Evolutionary conservation across 192 early-diverging fungal genomes (phyloP).

Genomic region (Lobosporangium transversale): DNA sequence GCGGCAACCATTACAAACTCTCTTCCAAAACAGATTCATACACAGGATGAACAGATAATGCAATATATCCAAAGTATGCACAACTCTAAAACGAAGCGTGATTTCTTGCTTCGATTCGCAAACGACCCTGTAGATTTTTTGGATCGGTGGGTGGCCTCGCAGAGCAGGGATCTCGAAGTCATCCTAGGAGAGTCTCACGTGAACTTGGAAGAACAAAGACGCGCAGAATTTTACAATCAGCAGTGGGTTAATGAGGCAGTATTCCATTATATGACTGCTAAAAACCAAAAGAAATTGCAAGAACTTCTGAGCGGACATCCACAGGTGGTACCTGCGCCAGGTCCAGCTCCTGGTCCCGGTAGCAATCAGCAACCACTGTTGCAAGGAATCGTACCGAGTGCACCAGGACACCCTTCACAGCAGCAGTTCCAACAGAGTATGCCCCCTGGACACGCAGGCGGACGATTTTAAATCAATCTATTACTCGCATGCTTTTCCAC

Average conservation of each 20-base stretch:
- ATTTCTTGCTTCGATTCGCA: conserved; percentile 91
- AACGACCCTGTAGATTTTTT: conserved; percentile 89
- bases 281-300: conserved; percentile 58
- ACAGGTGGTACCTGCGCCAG: conserved; percentile 8
- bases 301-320: conserved; percentile 34
- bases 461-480: conserved; percentile 16
- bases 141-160: conserved; percentile 92
- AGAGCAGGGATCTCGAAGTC: conserved; percentile 90
- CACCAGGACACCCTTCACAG: conserved; percentile 19
- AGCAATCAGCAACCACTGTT: conserved; percentile 2
- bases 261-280: conserved; percentile 87
- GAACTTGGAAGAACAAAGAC: conserved; percentile 78
- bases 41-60: conserved; percentile 67
- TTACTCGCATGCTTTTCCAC: no score
- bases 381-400: conserved; percentile 11
- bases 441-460: conserved; percentile 33
- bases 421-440: conserved; percentile 31
- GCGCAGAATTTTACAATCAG: conserved; percentile 78
- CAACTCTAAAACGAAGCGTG: conserved; percentile 89
- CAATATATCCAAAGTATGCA: conserved; percentile 86
- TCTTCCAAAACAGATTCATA: conserved; percentile 52
- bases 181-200: conserved; percentile 79
- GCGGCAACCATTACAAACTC: conserved; percentile 47
- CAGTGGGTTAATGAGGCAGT: conserved; percentile 89
- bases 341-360: background rate